These are phyloP conservation scores for Garcileccinum viscosum DNA, from an alignment of 1,284 basidiomycete genomes.

Conservation along the genomic window DNA sequence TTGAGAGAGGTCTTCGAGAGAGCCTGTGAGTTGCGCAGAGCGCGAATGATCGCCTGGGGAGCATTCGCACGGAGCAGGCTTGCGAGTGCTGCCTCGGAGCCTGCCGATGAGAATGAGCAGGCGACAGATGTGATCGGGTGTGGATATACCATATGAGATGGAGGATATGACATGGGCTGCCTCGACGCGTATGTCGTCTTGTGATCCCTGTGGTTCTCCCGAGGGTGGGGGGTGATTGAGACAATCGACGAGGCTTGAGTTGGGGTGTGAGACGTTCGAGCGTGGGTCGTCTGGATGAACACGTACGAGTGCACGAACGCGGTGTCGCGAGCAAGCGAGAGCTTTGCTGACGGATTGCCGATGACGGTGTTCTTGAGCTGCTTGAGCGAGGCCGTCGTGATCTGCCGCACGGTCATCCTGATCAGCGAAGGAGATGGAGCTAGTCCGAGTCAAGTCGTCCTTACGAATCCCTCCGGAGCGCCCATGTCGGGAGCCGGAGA, in stretches of 20 bases:
- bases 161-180: conserved; percentile 78
- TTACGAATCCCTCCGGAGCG: conserved; percentile 3
- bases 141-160: conserved; percentile 59
- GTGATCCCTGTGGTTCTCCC: conserved; percentile 44
- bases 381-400: conserved; percentile 56
- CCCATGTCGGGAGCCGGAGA: conserved; percentile 23
- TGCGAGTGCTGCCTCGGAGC: conserved; percentile 64
- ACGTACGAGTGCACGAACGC: conserved; percentile 60
- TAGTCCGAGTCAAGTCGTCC: no score
- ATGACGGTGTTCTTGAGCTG: conserved; percentile 75
- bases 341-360: conserved; percentile 75
- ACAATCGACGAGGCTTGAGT: conserved; percentile 59
- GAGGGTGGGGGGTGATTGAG: conserved; percentile 49
- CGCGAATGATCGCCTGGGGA: conserved; percentile 60
- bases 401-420: conserved; percentile 45
- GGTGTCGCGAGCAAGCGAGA: conserved; percentile 57
- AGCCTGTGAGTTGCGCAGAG: conserved; percentile 53
- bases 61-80: conserved; percentile 62
- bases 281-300: neutral
- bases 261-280: conserved; percentile 4
- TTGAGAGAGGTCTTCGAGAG: conserved; percentile 50
- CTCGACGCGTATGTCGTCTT: conserved; percentile 65
- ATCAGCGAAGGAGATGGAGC: no score
- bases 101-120: conserved; percentile 37
- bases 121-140: neutral